Evolutionary conservation across 306 rosid genomes (phyloP), one percentile per base, ranked within the genome.

Genomic region (Vigna mungo): DNA sequence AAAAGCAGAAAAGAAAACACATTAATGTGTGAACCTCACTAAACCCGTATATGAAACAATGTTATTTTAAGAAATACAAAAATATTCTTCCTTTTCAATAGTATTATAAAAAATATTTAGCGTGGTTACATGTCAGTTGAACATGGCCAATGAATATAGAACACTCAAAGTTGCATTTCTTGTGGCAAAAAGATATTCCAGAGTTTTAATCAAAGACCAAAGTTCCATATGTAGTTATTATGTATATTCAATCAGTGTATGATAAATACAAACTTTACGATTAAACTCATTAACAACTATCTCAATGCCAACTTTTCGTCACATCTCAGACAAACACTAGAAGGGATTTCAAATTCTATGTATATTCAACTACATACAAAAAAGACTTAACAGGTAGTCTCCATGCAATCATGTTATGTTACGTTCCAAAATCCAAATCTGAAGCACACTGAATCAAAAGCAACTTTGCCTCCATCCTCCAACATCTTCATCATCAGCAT

Each of bases 401-500:
- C 63, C 52, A 75, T 75, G 72, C 58, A 58, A 37, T 69, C 66
- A 81, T 75, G 72, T 59, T 68, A 27, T 65, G 72, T 59, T 68
- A 27, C 76, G 52, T 21, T 82, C 70, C 70, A 71, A 71, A 71
- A 34, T 59, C 68, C 73, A 82, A 48, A 61, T 53, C 41, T 44
- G 20, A 27, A 59, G 78, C 81, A 72, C 30, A 70, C 37, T 65
- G 74, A 81, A 61, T 64, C 64, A 82, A 64, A 47, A 67, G 23
- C 60, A 44, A 63, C 97, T 90, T 44, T 88, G 76, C 87, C 75
- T 89, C 97, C 97, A 90, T 80, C 94, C 96, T 74, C 97, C 97
- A 72, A 74, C 8, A 2, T 85, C 82, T 15, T 61, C 71, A 21
- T 61, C 71, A 7, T 62, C 89, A 17, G 4, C 70, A 48, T 53